A percentile compares a stretch with the other conserved stretches of the same genome.
Evolutionary conservation across 495 filamentous ascomycete genomes (phyloP).

Genomic region (Choiromyces venosus): DNA sequence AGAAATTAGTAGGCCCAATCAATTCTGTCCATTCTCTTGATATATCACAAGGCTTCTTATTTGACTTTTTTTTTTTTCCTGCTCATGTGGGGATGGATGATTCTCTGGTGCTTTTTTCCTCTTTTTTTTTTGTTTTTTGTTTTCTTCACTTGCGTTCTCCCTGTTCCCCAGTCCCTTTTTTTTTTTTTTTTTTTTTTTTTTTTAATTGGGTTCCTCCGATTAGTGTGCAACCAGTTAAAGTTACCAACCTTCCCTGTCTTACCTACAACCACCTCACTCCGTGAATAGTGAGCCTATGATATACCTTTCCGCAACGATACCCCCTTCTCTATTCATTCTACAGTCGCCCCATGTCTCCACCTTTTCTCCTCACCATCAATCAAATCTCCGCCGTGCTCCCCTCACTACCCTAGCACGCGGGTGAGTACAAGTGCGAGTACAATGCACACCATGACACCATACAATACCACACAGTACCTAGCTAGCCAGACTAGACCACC

Average conservation of each 20-base stretch:
- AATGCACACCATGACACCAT: too few relatives aligned
- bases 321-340: background rate
- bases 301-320: background rate
- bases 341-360: background rate
- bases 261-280: constrained; percentile 1
- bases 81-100: too few relatives aligned
- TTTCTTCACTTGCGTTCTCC: background rate
- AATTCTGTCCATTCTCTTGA: background rate
- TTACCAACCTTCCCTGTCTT: background rate
- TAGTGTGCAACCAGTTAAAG: background rate
- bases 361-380: background rate
- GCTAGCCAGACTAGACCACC: too few relatives aligned
- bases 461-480: too few relatives aligned
- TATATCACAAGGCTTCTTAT: background rate
- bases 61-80: background rate
- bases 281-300: background rate
- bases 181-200: background rate
- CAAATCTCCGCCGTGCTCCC: too few relatives aligned
- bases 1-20: background rate
- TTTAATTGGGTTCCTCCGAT: background rate
- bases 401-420: background rate
- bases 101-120: background rate
- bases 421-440: background rate
- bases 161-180: background rate
- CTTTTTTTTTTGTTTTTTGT: background rate